Percentiles rank a stretch among this genome's conserved stretches.
These are phyloP conservation scores for Asclepias syriaca DNA, from an alignment of 257 asterid species.

Conservation along the genomic window DNA sequence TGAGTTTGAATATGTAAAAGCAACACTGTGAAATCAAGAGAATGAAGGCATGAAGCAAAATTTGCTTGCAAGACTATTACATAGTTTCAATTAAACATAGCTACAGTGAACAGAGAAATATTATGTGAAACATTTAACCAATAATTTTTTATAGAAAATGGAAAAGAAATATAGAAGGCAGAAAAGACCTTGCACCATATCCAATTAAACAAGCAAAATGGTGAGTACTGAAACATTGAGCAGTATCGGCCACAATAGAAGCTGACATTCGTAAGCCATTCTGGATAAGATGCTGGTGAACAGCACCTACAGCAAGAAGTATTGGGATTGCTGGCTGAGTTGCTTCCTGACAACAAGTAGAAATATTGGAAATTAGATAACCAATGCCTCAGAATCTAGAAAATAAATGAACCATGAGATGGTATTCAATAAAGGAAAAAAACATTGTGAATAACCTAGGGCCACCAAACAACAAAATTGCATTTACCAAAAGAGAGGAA, in stretches of 20 bases:
- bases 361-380: constrained; percentile 1
- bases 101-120: not conserved
- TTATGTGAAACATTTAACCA: not conserved
- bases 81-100: not conserved
- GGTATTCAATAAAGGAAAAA: not conserved
- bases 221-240: constrained; percentile 99
- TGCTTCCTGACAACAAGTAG: constrained; percentile 58
- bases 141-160: not conserved
- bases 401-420: not conserved
- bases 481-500: not conserved
- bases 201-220: constrained; percentile 99
- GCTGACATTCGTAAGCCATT: constrained; percentile 97
- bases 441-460: not conserved
- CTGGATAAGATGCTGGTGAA: constrained; percentile 98
- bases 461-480: not conserved
- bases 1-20: not conserved
- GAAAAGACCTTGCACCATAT: constrained; percentile 92
- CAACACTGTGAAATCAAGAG: not conserved
- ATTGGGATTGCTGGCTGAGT: constrained; percentile 97
- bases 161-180: not conserved
- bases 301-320: constrained; percentile 98
- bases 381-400: not conserved
- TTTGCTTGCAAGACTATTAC: not conserved
- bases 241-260: constrained; percentile 96
- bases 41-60: not conserved